These are phyloP conservation scores for Moelleriella libera DNA, from an alignment of 2,329 filamentous ascomycete genomes.

Conservation along the genomic window DNA sequence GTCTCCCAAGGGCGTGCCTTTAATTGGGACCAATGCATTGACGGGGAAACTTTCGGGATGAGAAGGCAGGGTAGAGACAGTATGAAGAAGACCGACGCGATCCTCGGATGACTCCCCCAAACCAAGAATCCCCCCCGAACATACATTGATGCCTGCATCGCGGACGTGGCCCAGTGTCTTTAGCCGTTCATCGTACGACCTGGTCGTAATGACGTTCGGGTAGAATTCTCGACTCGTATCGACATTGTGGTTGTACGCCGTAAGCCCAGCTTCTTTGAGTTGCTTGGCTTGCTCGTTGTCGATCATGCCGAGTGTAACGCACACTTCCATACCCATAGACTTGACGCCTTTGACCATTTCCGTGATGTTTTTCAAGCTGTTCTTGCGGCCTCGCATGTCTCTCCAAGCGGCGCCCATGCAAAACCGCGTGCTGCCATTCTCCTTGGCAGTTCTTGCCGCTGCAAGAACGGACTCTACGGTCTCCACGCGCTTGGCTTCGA, in stretches of 20 bases:
- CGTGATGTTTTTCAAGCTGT: slow-evolving; percentile 68
- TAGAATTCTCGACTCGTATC: slow-evolving; percentile 87
- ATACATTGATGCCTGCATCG: slow-evolving; percentile 79
- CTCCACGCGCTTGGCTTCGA: slow-evolving; percentile 67
- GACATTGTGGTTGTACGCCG: slow-evolving; percentile 89
- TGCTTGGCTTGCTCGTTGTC: slow-evolving; percentile 67
- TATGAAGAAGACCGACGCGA: slow-evolving; percentile 71
- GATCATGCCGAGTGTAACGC: slow-evolving; percentile 91
- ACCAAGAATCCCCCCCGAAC: slow-evolving; percentile 78
- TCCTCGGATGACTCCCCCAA: slow-evolving; percentile 68
- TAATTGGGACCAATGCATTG: slow-evolving; percentile 82
- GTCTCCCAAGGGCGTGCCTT: slow-evolving; percentile 74
- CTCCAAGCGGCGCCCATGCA: slow-evolving; percentile 94
- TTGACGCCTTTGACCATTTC: slow-evolving; percentile 74
- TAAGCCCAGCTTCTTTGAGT: slow-evolving; percentile 70
- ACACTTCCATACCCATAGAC: slow-evolving; percentile 75
- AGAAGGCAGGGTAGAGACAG: slow-evolving; percentile 62
- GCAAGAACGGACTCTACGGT: slow-evolving; percentile 68
- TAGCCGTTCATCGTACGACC: slow-evolving; percentile 76
- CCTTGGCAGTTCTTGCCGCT: slow-evolving; percentile 62
- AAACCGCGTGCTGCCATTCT: slow-evolving; percentile 79
- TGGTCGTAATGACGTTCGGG: slow-evolving; percentile 70
- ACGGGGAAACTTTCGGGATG: slow-evolving; percentile 89
- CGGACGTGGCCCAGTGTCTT: slow-evolving; percentile 67
- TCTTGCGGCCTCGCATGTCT: slow-evolving; percentile 85